Base-by-base conservation (phyloP, 2,329 filamentous ascomycete genomes). In the Xylariaceae sp. region DNA sequence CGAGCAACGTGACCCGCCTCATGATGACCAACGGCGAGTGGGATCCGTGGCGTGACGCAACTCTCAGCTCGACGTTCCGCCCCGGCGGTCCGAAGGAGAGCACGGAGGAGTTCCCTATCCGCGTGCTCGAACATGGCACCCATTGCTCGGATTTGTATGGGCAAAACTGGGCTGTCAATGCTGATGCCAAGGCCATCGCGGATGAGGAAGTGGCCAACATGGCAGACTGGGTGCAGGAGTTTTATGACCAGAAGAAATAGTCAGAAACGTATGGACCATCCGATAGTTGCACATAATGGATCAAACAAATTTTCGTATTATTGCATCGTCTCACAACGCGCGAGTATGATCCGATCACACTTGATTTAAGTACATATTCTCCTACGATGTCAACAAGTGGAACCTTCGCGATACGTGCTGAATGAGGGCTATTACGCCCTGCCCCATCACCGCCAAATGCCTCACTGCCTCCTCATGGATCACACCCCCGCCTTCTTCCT, bases 141-240 rank as follows among this genome's bases (percentile, higher is more conserved):
- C 67, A 71, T 49, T 67, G 65, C 53, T 66, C 63, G 11, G 67
- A 70, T 38, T 39, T 67, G 43, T 63, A 65, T 22, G 59, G 52
- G 1, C 52, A 51, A 18, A 80, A 81, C 59, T 78, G 71, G 37
- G 56, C 42, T 2, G 69, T 61, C 15, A 81, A 82, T 52, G 64
- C 60, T 0, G 75, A 68, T 0, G 68, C 71, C 1, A 64, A 71
- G 54, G 60, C 61, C 31, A 66, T 81, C 2, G 71, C 77, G 30
- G 65, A 78, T 49, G 65, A 66, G 19, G 68, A 74, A 55, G 62
- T 79, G 3, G 64, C 60, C 11, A 67, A 76, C 56, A 71, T 82
- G 48, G 70, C 67, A 48, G 56, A 53, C 17, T 81, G 78, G 78
- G 72, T 81, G 3, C 63, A 58, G 1, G 73, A 80, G 56, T 81